A percentile compares a stretch with the other conserved stretches of the same genome.
Evolutionary conservation across 2,329 filamentous ascomycete species (phyloP).

Genomic region (Diaporthe destruens): DNA sequence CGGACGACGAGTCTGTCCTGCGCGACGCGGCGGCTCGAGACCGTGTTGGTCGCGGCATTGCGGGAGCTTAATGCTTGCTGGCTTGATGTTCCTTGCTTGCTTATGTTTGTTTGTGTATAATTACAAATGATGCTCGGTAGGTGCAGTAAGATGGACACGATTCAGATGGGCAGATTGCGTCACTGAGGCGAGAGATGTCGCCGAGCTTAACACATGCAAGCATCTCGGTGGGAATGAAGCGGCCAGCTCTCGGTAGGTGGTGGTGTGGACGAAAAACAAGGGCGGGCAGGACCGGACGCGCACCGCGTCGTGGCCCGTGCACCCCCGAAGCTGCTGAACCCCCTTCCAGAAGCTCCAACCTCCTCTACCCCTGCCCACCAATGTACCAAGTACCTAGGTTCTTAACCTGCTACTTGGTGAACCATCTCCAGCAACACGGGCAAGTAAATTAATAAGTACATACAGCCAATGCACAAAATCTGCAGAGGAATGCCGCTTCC

Average conservation of each 20-base stretch:
- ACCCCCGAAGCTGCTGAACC: background rate
- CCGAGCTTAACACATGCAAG: slow-evolving; percentile 21
- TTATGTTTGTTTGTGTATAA: background rate
- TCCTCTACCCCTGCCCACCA: background rate
- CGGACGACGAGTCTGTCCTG: slow-evolving; percentile 40
- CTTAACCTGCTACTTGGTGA: background rate
- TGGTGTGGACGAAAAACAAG: slow-evolving; percentile 39
- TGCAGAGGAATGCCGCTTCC: background rate
- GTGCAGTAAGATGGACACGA: slow-evolving; percentile 5
- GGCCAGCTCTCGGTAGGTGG: slow-evolving; percentile 32
- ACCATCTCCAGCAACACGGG: background rate
- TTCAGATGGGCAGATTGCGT: slow-evolving; percentile 17
- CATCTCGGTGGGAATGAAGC: slow-evolving; percentile 17
- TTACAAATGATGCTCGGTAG: slow-evolving; percentile 12
- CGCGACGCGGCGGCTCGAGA: slow-evolving; percentile 48
- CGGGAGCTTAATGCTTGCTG: background rate
- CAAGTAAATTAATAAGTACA: background rate
- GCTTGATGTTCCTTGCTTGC: background rate
- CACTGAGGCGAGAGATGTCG: slow-evolving; percentile 29
- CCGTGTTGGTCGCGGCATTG: slow-evolving; percentile 51
- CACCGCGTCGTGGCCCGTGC: slow-evolving; percentile 41
- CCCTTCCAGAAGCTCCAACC: background rate
- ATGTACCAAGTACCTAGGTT: background rate
- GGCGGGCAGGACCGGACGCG: slow-evolving; percentile 32
- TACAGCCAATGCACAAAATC: background rate